Evolutionary conservation across 2,329 filamentous ascomycete species (phyloP).

Genomic region (Trichoderma lentiforme): DNA sequence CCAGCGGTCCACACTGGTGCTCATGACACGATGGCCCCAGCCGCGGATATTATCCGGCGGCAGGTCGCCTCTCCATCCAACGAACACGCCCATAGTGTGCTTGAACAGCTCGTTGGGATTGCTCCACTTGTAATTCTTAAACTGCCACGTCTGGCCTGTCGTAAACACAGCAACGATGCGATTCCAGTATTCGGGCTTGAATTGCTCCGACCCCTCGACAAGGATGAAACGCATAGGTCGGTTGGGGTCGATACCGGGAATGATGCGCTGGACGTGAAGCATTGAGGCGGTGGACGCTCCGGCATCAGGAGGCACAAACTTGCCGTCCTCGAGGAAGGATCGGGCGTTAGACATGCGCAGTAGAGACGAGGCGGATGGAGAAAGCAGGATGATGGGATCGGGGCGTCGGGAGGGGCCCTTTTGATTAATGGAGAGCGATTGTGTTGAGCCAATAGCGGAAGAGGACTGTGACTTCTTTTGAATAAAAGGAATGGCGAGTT

Average conservation of each 20-base stretch:
- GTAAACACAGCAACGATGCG: conserved; percentile 96
- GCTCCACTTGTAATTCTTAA: conserved; percentile 97
- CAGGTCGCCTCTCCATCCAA: conserved; percentile 86
- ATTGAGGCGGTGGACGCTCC: conserved; percentile 70
- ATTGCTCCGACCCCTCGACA: conserved; percentile 87
- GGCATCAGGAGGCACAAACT: conserved; percentile 74
- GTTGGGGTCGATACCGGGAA: conserved; percentile 67
- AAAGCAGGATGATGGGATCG: conserved; percentile 93
- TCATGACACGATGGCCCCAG: conserved; percentile 83
- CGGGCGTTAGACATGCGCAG: conserved; percentile 96
- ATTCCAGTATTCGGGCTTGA: conserved; percentile 97
- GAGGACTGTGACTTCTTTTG: conserved; percentile 52
- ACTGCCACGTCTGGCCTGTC: conserved; percentile 96
- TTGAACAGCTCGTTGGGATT: conserved; percentile 84
- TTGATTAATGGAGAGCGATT: conserved; percentile 52
- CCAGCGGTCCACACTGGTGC: conserved; percentile 81
- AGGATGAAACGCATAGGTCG: conserved; percentile 89
- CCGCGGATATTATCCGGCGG: conserved; percentile 72
- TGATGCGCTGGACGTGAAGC: conserved; percentile 75
- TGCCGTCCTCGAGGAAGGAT: conserved; percentile 81
- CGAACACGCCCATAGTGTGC: conserved; percentile 80
- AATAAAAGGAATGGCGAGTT: conserved; percentile 76
- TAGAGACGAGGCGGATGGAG: conserved; percentile 89
- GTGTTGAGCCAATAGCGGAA: conserved; percentile 39
- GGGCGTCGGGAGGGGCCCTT: conserved; percentile 50